Evolutionary conservation across 2,329 filamentous ascomycete species (phyloP).

Genomic region (Beauveria sp.): DNA sequence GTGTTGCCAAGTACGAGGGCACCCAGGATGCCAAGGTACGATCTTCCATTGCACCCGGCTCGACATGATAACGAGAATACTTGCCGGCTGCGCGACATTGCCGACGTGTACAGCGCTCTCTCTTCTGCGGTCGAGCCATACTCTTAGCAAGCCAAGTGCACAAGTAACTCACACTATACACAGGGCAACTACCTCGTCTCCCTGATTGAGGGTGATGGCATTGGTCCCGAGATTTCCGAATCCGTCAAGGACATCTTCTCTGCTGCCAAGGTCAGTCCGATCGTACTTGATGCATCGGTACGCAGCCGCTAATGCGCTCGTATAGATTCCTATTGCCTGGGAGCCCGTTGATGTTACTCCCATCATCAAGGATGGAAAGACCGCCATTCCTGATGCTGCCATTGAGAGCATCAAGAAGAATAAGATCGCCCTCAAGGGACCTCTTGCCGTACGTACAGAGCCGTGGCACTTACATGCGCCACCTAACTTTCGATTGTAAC

Average conservation of each 20-base stretch:
- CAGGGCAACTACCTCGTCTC: constrained; percentile 94
- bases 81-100: background rate
- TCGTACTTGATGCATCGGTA: background rate
- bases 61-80: background rate
- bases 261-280: constrained; percentile 70
- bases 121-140: background rate
- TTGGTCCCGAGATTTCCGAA: constrained; percentile 94
- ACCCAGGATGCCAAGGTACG: constrained; percentile 81
- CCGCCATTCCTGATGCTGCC: constrained; percentile 83
- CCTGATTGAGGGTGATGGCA: constrained; percentile 97
- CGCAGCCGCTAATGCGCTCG: constrained; percentile 17
- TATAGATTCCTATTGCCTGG: constrained; percentile 84
- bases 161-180: constrained; percentile 15
- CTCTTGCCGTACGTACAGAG: constrained; percentile 67
- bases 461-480: background rate
- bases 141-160: constrained; percentile 6
- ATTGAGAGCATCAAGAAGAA: constrained; percentile 92
- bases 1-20: constrained; percentile 90
- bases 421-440: constrained; percentile 96
- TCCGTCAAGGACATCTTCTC: constrained; percentile 98
- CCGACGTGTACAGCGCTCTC: background rate
- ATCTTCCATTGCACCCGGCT: constrained; percentile 19
- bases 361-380: constrained; percentile 89
- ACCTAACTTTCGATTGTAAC: background rate
- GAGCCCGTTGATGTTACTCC: constrained; percentile 96